These are phyloP conservation scores for Plasmopara muralis DNA, from an alignment of 352 stramenopile genomes.

Conservation along the genomic window DNA sequence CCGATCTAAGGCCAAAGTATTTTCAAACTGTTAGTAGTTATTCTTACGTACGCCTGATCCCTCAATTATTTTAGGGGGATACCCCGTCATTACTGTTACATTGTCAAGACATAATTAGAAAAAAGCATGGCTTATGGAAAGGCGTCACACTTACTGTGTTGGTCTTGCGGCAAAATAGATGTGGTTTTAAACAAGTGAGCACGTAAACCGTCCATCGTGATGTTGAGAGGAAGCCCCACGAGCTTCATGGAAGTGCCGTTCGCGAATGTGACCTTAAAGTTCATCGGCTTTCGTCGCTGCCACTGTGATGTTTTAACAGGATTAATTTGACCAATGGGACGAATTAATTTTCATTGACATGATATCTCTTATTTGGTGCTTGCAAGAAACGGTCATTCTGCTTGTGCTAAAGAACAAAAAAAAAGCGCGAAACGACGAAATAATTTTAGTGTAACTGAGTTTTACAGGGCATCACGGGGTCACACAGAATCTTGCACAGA, in stretches of 20 bases:
- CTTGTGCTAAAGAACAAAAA: too few relatives aligned
- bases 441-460: too few relatives aligned
- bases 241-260: slow-evolving; percentile 71
- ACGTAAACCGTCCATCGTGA: slow-evolving; percentile 54
- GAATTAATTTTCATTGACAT: too few relatives aligned
- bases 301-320: not conserved
- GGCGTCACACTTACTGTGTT: slow-evolving; percentile 36
- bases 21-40: not conserved
- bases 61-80: slow-evolving; percentile 59
- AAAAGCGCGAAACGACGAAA: too few relatives aligned
- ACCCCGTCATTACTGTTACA: slow-evolving; percentile 63
- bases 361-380: too few relatives aligned
- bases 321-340: too few relatives aligned
- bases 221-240: slow-evolving; percentile 47
- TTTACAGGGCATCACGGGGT: too few relatives aligned
- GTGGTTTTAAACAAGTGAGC: slow-evolving; percentile 48
- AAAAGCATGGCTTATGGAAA: slow-evolving; percentile 1
- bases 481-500: too few relatives aligned
- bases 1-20: not conserved
- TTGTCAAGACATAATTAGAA: slow-evolving; percentile 3
- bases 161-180: slow-evolving; percentile 49
- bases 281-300: slow-evolving; percentile 17
- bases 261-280: slow-evolving; percentile 75
- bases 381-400: too few relatives aligned
- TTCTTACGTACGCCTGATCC: slow-evolving; percentile 43